Conservation (phyloP, 176 grass and related monocot species). For the Pontederia crassipes region DNA sequence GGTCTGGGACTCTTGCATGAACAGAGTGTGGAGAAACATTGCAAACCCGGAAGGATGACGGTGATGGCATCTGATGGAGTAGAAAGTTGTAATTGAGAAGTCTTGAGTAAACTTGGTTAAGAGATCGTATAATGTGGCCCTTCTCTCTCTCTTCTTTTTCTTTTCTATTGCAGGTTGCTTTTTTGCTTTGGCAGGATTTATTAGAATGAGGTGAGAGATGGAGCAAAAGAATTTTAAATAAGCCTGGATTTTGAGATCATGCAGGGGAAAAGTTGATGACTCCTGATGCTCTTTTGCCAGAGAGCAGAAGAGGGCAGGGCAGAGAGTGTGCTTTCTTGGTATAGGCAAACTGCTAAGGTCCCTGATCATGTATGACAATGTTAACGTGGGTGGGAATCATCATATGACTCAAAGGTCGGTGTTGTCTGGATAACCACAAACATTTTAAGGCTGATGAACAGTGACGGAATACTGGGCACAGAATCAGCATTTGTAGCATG, state of each 20-base stretch:
- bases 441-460: background rate
- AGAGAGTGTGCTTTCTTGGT: background rate
- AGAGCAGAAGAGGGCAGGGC: background rate
- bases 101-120: constrained; percentile 5
- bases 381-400: background rate
- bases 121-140: constrained; percentile 11
- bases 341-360: background rate
- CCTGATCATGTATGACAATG: background rate
- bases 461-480: background rate
- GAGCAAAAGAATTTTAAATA: too few relatives aligned
- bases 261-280: background rate
- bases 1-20: constrained; percentile 44
- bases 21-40: constrained; percentile 43
- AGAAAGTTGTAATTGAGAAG: background rate
- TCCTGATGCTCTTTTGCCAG: background rate
- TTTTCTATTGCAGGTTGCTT: constrained; percentile 27
- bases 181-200: constrained; percentile 32
- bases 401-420: background rate
- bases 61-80: background rate
- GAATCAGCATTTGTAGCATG: too few relatives aligned
- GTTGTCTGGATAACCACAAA: background rate
- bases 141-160: constrained; percentile 20
- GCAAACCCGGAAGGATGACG: constrained; percentile 10
- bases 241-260: background rate
- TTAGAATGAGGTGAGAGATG: background rate